Base-by-base conservation (phyloP, 2,329 filamentous ascomycete genomes). In the Colletotrichum sansevieriae region DNA sequence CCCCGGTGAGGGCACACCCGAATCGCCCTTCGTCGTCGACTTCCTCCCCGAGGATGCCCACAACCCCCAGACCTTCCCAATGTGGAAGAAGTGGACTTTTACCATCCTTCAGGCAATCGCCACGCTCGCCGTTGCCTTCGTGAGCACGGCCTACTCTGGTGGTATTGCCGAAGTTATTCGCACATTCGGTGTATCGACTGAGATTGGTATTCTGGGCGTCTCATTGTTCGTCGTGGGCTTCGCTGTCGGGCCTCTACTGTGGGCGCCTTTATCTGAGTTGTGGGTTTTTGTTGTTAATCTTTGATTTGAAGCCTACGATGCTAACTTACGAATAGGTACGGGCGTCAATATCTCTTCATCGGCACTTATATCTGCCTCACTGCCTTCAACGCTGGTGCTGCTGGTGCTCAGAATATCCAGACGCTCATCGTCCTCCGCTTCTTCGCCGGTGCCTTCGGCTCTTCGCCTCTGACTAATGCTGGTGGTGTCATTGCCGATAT, bases 21-120 rank as follows among this genome's bases (percentile, higher is more conserved):
- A 88, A 22, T 85, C 90, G 55, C 91, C 91, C 3, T 92, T 85
- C 72, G 77, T 87, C 20, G 88, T 92, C 65, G 83, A 85, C 66
- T 92, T 88, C 81, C 85, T 91, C 22, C 83, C 85, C n/a, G 77
- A 87, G 58, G 90, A 93, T 74, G 83, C 85, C 5, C 84, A 86
- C 70, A 90, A 92, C 75, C 89, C 90, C 0, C 85, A 89, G 83
- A 78, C 81, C 56, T 91, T 87, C 73, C 78, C 82, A n/a, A 65
- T 73, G 2, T 66, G 73, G 57, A 85, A 83, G 75, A 91, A 91
- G 80, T 92, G 90, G 90, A 76, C 76, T n/a, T 85, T 89, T 72
- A 90, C 88, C 1, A 75, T 85, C 54, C 74, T 88, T 52, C 86
- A 88, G 55, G 88, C 90, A 10, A 72, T 91, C 22, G 85, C 90